Conservation (phyloP, 495 filamentous ascomycete genomes). For the Thermochaetoides thermophila region DNA sequence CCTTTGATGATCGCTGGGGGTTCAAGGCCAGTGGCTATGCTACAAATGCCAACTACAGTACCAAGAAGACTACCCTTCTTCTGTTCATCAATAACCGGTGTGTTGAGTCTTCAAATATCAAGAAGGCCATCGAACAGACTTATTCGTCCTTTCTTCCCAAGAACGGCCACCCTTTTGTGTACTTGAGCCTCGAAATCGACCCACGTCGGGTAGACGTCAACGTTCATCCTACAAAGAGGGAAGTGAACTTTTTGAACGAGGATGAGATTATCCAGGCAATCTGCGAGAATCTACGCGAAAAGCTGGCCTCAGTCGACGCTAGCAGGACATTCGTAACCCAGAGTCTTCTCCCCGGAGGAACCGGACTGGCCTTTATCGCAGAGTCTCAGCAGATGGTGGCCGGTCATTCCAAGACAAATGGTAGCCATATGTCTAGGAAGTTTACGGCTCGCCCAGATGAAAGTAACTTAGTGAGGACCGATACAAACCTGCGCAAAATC, state of each 20-base stretch:
- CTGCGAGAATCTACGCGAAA: slow-evolving; percentile 63
- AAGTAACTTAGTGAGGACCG: slow-evolving; percentile 81
- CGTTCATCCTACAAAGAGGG: slow-evolving; percentile 91
- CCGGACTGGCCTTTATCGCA: slow-evolving; percentile 21
- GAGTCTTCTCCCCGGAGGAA: slow-evolving; percentile 62
- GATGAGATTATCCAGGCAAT: slow-evolving; percentile 90
- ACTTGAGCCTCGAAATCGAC: slow-evolving; percentile 86
- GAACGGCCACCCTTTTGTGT: slow-evolving; percentile 86
- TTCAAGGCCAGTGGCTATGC: slow-evolving; percentile 70
- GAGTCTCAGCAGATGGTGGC: slow-evolving; percentile 19
- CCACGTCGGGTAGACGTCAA: slow-evolving; percentile 93
- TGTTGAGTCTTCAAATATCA: slow-evolving; percentile 85
- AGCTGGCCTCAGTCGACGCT: slow-evolving; percentile 78
- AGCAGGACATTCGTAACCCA: slow-evolving; percentile 92
- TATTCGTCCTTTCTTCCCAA: slow-evolving; percentile 88
- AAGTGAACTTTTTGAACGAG: slow-evolving; percentile 97
- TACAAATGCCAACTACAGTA: slow-evolving; percentile 91
- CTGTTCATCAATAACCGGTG: slow-evolving; percentile 96
- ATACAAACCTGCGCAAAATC: slow-evolving; percentile 83
- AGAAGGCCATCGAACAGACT: slow-evolving; percentile 80
- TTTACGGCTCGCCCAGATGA: slow-evolving; percentile 56
- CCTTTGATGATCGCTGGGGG: slow-evolving; percentile 60
- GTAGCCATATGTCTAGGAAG: slow-evolving; percentile 19
- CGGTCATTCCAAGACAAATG: slow-evolving; percentile 24
- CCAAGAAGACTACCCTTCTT: slow-evolving; percentile 78